Evolutionary conservation across 768 basidiomycete species (phyloP), one percentile per base, ranked within the genome.

Genomic region (Mycena crocata): DNA sequence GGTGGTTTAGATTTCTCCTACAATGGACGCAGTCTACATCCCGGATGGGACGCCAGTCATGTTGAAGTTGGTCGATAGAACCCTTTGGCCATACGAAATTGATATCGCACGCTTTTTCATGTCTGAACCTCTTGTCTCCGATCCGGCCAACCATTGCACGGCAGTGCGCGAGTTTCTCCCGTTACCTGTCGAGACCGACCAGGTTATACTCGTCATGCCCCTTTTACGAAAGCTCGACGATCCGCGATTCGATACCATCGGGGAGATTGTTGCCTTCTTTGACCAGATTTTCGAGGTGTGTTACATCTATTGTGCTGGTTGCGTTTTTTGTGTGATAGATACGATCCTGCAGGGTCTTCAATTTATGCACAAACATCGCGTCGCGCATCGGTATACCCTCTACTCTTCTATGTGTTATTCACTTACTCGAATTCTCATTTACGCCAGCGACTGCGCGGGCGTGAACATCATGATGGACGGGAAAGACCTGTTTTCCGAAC

Each of bases 381-480:
- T 78, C 15, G 78, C 71, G 0, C 77, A 78, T 39, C 70, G 75
- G 76, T 78, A 1, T 71, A 9, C 2, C 17, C 17, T 17, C 40
- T n/a, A n/a, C 51, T 23, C 30, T 21, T 44, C 5, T 5, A 21
- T 31, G 28, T 13, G 2, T 37, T 9, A 37, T 37, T 9, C 17
- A 37, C 17, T 9, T 9, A 17, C 37, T 9, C 37, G 9, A 17
- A 23, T 28, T 1, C 30, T 23, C 19, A 37, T 14, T 28, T 3
- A 5, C 9, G 9, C 37, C 37, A 78, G 75, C 0, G 75, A 75
- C 40, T 75, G 69, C 28, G 64, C 56, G 24, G 55, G 26, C 26
- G 51, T 64, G 34, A 83, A 83, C 23, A 55, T 83, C 10, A 78
- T 80, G 77, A 75, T 80, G 76, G 79, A 80, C 46, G 73, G 73